Percentiles rank a stretch among this genome's conserved stretches.
phyloP scores from a whole-genome alignment of 2,329 filamentous ascomycete genomes.

The Cordyceps fumosorosea region DNA sequence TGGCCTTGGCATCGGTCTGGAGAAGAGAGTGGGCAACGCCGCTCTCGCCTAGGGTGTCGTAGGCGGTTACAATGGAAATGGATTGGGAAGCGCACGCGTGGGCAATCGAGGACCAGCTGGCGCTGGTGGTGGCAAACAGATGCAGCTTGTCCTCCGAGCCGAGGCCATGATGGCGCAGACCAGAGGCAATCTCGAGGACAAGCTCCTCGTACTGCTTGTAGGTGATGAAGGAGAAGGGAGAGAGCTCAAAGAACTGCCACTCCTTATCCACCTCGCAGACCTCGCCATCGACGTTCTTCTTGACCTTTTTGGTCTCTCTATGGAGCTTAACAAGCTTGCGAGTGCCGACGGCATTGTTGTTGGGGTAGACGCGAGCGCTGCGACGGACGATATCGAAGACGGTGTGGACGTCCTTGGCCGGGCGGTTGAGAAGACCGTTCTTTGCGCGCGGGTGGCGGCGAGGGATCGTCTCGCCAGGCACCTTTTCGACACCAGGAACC shows the following conservation, averaged over 20 bases:
- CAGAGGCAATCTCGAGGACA: conserved; percentile 63
- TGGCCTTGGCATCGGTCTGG: conserved; percentile 72
- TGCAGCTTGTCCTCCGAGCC: conserved; percentile 63
- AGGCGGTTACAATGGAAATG: conserved; percentile 87
- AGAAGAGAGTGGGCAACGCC: conserved; percentile 80
- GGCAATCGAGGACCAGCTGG: conserved; percentile 77
- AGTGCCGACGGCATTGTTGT: conserved; percentile 60
- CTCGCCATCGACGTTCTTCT: conserved; percentile 79
- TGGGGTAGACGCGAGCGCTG: conserved; percentile 56
- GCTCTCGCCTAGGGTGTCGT: conserved; percentile 82
- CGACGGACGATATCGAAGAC: conserved; percentile 72
- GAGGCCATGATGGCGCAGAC: conserved; percentile 68
- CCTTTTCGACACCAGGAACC: conserved; percentile 57
- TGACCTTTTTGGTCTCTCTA: conserved; percentile 79
- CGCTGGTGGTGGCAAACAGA: conserved; percentile 77
- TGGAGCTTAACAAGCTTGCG: conserved; percentile 72
- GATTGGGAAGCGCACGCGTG: conserved; percentile 76
- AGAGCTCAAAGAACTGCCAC: conserved; percentile 85
- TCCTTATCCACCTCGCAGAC: conserved; percentile 79
- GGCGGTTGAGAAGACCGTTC: conserved; percentile 60
- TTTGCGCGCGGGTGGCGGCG: conserved; percentile 67
- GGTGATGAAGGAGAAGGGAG: conserved; percentile 66
- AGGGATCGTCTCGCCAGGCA: conserved; percentile 77
- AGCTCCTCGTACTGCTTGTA: conserved; percentile 73
- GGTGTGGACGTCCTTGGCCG: conserved; percentile 64